Percentiles rank a stretch among this genome's conserved stretches.
These are phyloP conservation scores for Fragilaria crotonensis DNA, from an alignment of 108 stramenopile species.

Conservation along the genomic window DNA sequence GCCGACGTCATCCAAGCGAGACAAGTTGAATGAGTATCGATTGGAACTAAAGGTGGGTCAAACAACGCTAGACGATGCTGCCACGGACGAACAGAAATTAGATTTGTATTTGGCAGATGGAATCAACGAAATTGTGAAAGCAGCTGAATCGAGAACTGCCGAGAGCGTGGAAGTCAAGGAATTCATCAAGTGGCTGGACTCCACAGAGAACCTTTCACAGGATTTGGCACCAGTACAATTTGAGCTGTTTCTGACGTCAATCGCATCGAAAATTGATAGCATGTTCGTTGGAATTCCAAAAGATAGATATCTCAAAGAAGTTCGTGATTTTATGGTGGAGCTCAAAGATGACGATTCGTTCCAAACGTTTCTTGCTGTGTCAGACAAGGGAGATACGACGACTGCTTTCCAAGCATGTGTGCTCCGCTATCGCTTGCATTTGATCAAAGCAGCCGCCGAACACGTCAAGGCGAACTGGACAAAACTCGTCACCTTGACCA, in stretches of 20 bases:
- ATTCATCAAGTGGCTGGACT: slow-evolving; percentile 6
- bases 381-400: background rate
- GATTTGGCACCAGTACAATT: slow-evolving; percentile 12
- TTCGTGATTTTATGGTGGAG: slow-evolving; percentile 35
- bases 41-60: slow-evolving; percentile 44
- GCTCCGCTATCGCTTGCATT: slow-evolving; percentile 23
- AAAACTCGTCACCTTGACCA: slow-evolving; percentile 46
- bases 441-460: slow-evolving; percentile 28
- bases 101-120: slow-evolving; percentile 84
- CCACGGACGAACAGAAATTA: slow-evolving; percentile 48
- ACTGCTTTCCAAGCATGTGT: slow-evolving; percentile 22
- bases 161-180: background rate
- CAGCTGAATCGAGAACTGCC: slow-evolving; percentile 26
- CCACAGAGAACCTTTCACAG: background rate
- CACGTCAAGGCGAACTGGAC: slow-evolving; percentile 44
- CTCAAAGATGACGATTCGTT: slow-evolving; percentile 5
- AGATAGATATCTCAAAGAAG: slow-evolving; percentile 16
- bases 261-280: slow-evolving; percentile 12
- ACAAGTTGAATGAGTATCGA: slow-evolving; percentile 66
- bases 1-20: slow-evolving; percentile 79
- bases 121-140: slow-evolving; percentile 40
- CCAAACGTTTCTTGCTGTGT: background rate
- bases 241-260: slow-evolving; percentile 13
- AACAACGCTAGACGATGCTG: slow-evolving; percentile 59
- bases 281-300: slow-evolving; percentile 11